These are phyloP conservation scores for Geotrichum phurueaensis DNA, from an alignment of 1,139 yeast genomes.

Conservation along the genomic window DNA sequence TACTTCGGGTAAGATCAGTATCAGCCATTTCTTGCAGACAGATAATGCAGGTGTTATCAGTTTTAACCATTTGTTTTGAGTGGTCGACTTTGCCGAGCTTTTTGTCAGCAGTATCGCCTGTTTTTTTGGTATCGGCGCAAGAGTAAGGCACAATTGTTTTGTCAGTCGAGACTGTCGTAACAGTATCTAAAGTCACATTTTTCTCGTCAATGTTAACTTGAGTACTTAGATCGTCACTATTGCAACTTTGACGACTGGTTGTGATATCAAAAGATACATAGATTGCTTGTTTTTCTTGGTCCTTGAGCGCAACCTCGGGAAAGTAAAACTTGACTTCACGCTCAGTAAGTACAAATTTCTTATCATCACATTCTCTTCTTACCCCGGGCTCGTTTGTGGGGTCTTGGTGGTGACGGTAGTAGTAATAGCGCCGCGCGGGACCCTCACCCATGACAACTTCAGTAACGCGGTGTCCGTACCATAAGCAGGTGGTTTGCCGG, in stretches of 20 bases:
- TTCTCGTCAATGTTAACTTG: background rate
- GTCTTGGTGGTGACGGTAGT: background rate
- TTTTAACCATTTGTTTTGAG: background rate
- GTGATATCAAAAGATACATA: background rate
- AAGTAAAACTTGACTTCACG: constrained; percentile 11
- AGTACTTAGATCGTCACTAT: background rate
- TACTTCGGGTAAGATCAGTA: background rate
- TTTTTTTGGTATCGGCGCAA: background rate
- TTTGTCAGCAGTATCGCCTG: background rate
- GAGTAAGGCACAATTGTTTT: background rate
- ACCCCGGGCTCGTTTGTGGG: background rate
- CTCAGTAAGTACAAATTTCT: constrained; percentile 1
- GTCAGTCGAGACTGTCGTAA: background rate
- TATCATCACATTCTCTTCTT: background rate
- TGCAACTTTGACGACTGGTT: background rate
- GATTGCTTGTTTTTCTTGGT: background rate
- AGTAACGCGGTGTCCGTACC: constrained; percentile 12
- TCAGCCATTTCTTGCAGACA: constrained; percentile 9
- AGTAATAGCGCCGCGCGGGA: background rate
- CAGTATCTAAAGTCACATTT: background rate
- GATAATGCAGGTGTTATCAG: constrained; percentile 12
- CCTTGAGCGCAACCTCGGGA: constrained; percentile 2
- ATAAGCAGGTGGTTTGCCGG: background rate
- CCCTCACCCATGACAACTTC: background rate
- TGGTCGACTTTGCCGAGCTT: background rate